Percentiles rank a stretch among this genome's conserved stretches.
Evolutionary conservation across 2,329 filamentous ascomycete genomes (phyloP).

Genomic region (Neophaeococcomyces aloes): DNA sequence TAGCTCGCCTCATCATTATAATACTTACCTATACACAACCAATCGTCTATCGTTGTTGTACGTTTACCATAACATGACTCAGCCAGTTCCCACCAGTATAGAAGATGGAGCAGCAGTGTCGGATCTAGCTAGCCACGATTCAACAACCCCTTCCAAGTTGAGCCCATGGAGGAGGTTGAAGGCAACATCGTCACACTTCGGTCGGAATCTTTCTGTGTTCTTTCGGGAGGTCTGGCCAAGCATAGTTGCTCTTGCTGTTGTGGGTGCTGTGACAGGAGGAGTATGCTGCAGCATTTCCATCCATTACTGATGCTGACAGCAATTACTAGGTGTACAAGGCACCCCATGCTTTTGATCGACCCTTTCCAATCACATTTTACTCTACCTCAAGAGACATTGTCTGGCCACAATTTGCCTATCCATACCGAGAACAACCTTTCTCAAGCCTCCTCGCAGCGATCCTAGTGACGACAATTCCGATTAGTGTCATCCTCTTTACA

Average conservation of each 20-base stretch:
- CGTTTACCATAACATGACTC: no score
- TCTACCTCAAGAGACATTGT: slow-evolving; percentile 8
- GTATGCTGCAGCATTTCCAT: not conserved
- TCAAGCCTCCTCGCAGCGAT: slow-evolving; percentile 11
- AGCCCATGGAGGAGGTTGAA: not conserved
- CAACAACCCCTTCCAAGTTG: not conserved
- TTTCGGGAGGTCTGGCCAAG: slow-evolving; percentile 6
- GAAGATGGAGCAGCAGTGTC: no score
- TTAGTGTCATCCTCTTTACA: slow-evolving; percentile 12
- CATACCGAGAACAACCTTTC: slow-evolving; percentile 14
- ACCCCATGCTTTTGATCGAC: not conserved
- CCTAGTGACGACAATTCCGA: slow-evolving; percentile 10
- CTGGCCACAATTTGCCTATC: slow-evolving; percentile 14
- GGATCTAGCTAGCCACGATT: not conserved
- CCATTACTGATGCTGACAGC: not conserved
- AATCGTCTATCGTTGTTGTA: no score
- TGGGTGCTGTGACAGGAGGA: slow-evolving; percentile 3
- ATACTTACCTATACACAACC: no score
- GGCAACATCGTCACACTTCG: not conserved
- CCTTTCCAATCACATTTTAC: slow-evolving; percentile 9
- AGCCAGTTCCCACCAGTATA: no score
- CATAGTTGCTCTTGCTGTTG: not conserved
- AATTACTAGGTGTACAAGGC: slow-evolving; percentile 1
- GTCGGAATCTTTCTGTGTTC: not conserved
- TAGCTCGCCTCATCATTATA: no score